Conservation (phyloP, 2,329 filamentous ascomycete species). For the Emericellopsis atlantica region DNA sequence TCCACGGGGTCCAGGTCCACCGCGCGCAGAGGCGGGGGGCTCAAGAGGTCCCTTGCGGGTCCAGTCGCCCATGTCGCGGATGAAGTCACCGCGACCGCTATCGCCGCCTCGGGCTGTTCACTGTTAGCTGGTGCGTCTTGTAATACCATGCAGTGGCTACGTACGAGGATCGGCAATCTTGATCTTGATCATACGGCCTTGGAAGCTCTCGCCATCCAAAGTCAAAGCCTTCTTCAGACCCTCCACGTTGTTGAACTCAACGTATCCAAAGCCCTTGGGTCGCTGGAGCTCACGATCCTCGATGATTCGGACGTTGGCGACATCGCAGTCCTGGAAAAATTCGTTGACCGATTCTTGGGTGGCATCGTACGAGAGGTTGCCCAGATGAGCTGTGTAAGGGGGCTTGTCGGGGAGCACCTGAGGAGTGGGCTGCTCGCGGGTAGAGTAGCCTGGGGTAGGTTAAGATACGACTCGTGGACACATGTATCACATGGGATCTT, state of each 20-base stretch:
- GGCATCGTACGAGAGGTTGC: slow-evolving; percentile 93
- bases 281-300: slow-evolving; percentile 90
- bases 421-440: slow-evolving; percentile 60
- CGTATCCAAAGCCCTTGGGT: slow-evolving; percentile 96
- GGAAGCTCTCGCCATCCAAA: slow-evolving; percentile 69
- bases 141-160: slow-evolving; percentile 16
- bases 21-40: slow-evolving; percentile 50
- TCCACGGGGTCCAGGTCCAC: slow-evolving; percentile 25
- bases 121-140: slow-evolving; percentile 18
- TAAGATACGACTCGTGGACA: slow-evolving; percentile 4
- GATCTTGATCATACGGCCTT: slow-evolving; percentile 81
- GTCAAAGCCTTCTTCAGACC: slow-evolving; percentile 84
- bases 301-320: slow-evolving; percentile 88
- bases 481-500: slow-evolving; percentile 4
- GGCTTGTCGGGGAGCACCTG: slow-evolving; percentile 70
- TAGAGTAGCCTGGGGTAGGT: slow-evolving; percentile 32
- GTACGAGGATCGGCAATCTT: slow-evolving; percentile 96
- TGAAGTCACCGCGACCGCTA: slow-evolving; percentile 39
- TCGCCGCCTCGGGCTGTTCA: slow-evolving; percentile 69
- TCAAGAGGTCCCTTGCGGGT: slow-evolving; percentile 75
- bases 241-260: slow-evolving; percentile 80
- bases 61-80: slow-evolving; percentile 80
- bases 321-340: slow-evolving; percentile 74
- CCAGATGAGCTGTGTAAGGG: slow-evolving; percentile 89
- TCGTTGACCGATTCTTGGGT: slow-evolving; percentile 71